phyloP scores from a whole-genome alignment of 2,329 filamentous ascomycete genomes.

The Sporothrix euskadiensis region DNA sequence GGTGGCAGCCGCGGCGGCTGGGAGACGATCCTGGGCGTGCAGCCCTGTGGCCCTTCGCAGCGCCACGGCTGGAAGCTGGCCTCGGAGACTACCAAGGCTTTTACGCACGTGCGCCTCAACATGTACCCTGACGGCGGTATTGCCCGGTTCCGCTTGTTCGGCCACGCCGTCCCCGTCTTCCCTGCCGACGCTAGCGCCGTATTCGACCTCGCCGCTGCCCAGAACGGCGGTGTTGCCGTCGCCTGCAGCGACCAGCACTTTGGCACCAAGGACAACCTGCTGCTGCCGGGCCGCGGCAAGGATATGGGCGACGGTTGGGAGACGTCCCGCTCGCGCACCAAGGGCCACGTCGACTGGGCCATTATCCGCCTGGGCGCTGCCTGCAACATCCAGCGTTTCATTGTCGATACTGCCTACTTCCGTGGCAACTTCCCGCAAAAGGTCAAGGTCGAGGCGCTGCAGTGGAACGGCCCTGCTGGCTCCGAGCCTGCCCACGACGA shows the following conservation, averaged over 20 bases:
- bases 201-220: slow-evolving; percentile 74
- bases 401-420: slow-evolving; percentile 82
- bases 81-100: slow-evolving; percentile 61
- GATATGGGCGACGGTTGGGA: slow-evolving; percentile 93
- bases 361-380: slow-evolving; percentile 71
- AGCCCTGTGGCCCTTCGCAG: slow-evolving; percentile 73
- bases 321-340: slow-evolving; percentile 71
- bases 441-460: slow-evolving; percentile 65
- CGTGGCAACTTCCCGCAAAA: slow-evolving; percentile 81
- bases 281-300: slow-evolving; percentile 51
- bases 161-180: slow-evolving; percentile 74
- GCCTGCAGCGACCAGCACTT: slow-evolving; percentile 83
- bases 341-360: slow-evolving; percentile 77
- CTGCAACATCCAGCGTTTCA: slow-evolving; percentile 63
- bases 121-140: slow-evolving; percentile 89
- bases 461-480: slow-evolving; percentile 54
- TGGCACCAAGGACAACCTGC: slow-evolving; percentile 60
- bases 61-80: slow-evolving; percentile 72
- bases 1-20: slow-evolving; percentile 61
- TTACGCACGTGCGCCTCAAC: slow-evolving; percentile 76
- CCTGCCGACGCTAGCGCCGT: slow-evolving; percentile 64
- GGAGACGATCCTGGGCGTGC: slow-evolving; percentile 68
- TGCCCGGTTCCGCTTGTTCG: slow-evolving; percentile 75
- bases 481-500: slow-evolving; percentile 60
- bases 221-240: slow-evolving; percentile 75